Conservation (phyloP, 352 stramenopile species). For the Pythium guiyangense region DNA sequence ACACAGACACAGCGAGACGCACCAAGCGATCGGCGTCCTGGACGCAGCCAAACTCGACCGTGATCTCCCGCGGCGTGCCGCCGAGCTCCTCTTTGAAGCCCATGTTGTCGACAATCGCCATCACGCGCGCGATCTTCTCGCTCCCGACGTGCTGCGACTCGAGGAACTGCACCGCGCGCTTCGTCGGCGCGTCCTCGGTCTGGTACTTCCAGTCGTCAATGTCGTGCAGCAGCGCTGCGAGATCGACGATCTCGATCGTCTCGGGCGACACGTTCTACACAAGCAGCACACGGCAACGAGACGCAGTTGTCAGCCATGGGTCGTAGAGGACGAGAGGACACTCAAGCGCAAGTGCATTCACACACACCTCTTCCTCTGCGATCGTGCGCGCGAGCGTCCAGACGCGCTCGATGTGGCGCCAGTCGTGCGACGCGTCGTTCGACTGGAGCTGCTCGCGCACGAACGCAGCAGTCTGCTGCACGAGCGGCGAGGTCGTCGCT, state of each 20-base stretch:
- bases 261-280: conserved; percentile 49
- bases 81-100: too few species aligned
- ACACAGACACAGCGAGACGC: conserved; percentile 2
- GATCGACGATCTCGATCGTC: conserved; percentile 71
- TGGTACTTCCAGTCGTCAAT: conserved; percentile 92
- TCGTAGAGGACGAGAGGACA: neutral
- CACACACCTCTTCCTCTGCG: conserved; percentile 68
- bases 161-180: too few species aligned
- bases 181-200: too few species aligned
- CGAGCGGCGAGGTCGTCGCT: conserved; percentile 30
- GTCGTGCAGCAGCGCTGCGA: conserved; percentile 85
- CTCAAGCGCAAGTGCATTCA: neutral
- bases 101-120: too few species aligned
- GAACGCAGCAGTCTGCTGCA: conserved; percentile 70
- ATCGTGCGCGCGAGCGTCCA: conserved; percentile 69
- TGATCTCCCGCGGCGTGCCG: too few species aligned
- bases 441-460: too few species aligned
- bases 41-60: conserved; percentile 80
- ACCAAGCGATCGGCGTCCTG: conserved; percentile 88
- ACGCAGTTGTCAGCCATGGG: neutral
- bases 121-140: too few species aligned
- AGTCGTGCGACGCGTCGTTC: conserved; percentile 86
- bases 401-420: conserved; percentile 86
- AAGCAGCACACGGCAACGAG: neutral
- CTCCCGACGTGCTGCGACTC: too few species aligned